phyloP scores from a whole-genome alignment of 2,329 filamentous ascomycete species.

The Trichoderma afroharzianum region DNA sequence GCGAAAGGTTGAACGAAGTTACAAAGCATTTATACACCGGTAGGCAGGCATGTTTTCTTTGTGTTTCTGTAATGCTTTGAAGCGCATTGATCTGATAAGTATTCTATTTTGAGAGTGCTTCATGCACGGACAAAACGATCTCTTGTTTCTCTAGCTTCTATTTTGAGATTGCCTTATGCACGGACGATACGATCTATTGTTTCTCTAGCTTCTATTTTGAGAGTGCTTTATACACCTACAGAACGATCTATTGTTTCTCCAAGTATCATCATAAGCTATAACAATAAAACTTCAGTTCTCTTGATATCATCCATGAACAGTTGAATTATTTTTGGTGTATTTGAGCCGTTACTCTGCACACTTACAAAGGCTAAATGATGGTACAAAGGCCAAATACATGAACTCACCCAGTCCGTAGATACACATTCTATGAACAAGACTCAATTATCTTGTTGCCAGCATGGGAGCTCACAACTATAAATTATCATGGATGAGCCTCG shows the following conservation, averaged over 20 bases:
- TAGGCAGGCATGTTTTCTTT: background rate
- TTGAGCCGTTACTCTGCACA: background rate
- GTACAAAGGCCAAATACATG: background rate
- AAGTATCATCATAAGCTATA: background rate
- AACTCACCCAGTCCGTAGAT: background rate
- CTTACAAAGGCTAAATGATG: background rate
- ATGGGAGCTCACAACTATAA: background rate
- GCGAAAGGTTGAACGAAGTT: background rate
- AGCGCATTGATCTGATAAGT: background rate
- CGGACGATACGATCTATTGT: background rate
- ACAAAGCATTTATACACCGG: background rate
- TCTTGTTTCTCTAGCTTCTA: background rate
- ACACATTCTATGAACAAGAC: background rate
- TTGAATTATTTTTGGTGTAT: background rate
- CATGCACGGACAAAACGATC: background rate
- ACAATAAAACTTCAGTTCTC: background rate
- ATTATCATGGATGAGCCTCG: background rate
- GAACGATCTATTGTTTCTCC: background rate
- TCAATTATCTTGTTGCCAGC: background rate
- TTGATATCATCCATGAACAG: background rate
- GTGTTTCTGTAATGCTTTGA: background rate
- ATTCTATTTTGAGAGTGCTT: background rate
- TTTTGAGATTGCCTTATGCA: background rate
- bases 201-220: background rate
- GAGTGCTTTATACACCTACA: too few species aligned